phyloP scores from a whole-genome alignment of 108 stramenopile species.

The Cyclotella baltica region DNA sequence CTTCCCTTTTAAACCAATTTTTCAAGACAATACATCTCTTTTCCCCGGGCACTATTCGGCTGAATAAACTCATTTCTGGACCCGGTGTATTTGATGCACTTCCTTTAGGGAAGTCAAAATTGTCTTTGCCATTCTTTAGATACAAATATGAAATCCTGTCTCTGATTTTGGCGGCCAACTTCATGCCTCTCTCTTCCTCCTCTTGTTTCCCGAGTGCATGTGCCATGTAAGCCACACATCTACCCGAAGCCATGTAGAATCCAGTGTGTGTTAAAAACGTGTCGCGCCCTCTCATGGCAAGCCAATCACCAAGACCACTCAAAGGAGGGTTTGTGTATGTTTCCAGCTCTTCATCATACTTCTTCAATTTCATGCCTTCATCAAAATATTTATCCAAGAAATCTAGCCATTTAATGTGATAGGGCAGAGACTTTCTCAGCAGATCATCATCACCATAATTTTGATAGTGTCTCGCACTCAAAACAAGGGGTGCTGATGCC shows the following conservation, averaged over 20 bases:
- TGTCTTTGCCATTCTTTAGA: constrained; percentile 44
- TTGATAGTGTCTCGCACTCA: constrained; percentile 51
- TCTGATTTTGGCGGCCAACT: constrained; percentile 12
- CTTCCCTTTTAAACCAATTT: constrained; percentile 42
- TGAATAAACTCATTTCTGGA: constrained; percentile 45
- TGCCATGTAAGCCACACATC: constrained; percentile 47
- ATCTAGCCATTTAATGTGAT: constrained; percentile 37
- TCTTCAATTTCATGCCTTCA: constrained; percentile 31
- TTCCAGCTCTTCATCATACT: constrained; percentile 37
- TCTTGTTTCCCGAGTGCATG: constrained; percentile 13
- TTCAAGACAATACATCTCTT: constrained; percentile 47
- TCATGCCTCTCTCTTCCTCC: constrained; percentile 12
- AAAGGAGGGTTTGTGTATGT: constrained; percentile 17
- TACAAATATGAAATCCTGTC: constrained; percentile 32
- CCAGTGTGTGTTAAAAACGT: constrained; percentile 48
- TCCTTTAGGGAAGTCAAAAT: constrained; percentile 32
- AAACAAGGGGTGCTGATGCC: constrained; percentile 48
- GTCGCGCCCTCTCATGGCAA: constrained; percentile 39
- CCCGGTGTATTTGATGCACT: constrained; percentile 29
- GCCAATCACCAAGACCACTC: constrained; percentile 61
- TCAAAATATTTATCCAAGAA: constrained; percentile 44
- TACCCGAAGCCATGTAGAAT: constrained; percentile 46
- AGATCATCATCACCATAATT: constrained; percentile 44
- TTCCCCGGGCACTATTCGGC: constrained; percentile 44
- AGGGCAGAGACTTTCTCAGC: constrained; percentile 9